phyloP scores from a whole-genome alignment of 352 stramenopile genomes.

The Pythium oligandrum region DNA sequence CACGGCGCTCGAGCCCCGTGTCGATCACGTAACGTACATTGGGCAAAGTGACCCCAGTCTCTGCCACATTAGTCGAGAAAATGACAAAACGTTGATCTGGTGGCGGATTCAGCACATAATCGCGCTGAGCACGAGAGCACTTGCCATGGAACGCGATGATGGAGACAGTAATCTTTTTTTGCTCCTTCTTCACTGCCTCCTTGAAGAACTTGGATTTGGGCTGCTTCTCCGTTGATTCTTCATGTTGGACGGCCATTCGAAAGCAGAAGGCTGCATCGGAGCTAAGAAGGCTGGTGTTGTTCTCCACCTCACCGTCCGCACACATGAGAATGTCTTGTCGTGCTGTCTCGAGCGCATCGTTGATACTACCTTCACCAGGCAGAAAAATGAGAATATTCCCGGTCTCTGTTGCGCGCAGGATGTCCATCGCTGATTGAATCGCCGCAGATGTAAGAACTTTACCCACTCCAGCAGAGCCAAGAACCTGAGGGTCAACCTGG shows the following conservation, averaged over 20 bases:
- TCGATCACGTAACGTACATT: constrained; percentile 31
- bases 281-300: background rate
- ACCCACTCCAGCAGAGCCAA: constrained; percentile 7
- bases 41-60: constrained; percentile 23
- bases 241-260: background rate
- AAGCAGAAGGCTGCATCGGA: background rate
- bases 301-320: background rate
- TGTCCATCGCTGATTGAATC: constrained; percentile 17
- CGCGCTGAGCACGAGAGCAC: constrained; percentile 12
- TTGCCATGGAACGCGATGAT: constrained; percentile 22
- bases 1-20: constrained; percentile 21
- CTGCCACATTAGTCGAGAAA: constrained; percentile 25
- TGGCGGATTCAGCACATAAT: constrained; percentile 15
- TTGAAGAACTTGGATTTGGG: background rate
- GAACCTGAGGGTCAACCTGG: constrained; percentile 7
- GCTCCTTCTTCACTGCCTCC: background rate
- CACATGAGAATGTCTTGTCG: constrained; percentile 8
- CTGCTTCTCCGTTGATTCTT: too few relatives aligned
- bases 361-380: constrained; percentile 21
- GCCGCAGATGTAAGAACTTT: constrained; percentile 12
- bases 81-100: constrained; percentile 13
- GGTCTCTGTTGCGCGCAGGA: constrained; percentile 10
- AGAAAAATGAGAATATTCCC: constrained; percentile 27
- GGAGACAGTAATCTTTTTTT: constrained; percentile 4
- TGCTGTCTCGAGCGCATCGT: constrained; percentile 9